Evolutionary conservation across 2,329 filamentous ascomycete genomes (phyloP).

Genomic region (Lecanicillium sp.): DNA sequence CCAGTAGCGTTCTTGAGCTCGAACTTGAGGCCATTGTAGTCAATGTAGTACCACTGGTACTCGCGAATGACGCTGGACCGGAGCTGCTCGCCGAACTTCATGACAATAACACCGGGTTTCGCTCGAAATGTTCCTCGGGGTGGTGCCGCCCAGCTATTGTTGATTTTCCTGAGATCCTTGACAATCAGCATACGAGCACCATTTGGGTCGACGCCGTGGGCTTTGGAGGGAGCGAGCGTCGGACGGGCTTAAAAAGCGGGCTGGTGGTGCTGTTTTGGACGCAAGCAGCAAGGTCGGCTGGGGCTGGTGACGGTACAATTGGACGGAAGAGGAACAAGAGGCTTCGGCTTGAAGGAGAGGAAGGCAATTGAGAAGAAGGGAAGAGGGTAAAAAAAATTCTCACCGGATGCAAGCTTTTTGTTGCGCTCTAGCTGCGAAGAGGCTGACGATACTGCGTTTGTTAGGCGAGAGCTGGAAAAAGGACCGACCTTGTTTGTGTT

Average conservation of each 20-base stretch:
- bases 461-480: conserved; percentile 1
- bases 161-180: conserved; percentile 41
- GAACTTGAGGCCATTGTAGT: conserved; percentile 88
- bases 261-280: too few relatives aligned
- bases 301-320: too few relatives aligned
- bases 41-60: conserved; percentile 97
- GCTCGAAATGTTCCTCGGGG: conserved; percentile 29
- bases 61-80: conserved; percentile 93
- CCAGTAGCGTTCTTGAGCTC: conserved; percentile 72
- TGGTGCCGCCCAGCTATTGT: conserved; percentile 35
- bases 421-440: neutral
- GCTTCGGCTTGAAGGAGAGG: too few relatives aligned
- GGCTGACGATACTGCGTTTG: neutral
- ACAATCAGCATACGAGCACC: conserved; percentile 47
- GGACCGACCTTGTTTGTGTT: neutral
- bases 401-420: neutral
- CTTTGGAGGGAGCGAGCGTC: too few relatives aligned
- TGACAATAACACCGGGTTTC: conserved; percentile 50
- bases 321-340: too few relatives aligned
- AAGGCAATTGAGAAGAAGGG: too few relatives aligned
- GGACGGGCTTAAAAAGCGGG: too few relatives aligned
- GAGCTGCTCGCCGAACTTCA: conserved; percentile 94
- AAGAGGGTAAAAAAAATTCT: neutral
- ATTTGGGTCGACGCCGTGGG: too few relatives aligned
- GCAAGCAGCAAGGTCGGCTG: too few relatives aligned